Base-by-base conservation (phyloP, 202 grass and related monocot species). In the Miscanthus sacchariflorus region DNA sequence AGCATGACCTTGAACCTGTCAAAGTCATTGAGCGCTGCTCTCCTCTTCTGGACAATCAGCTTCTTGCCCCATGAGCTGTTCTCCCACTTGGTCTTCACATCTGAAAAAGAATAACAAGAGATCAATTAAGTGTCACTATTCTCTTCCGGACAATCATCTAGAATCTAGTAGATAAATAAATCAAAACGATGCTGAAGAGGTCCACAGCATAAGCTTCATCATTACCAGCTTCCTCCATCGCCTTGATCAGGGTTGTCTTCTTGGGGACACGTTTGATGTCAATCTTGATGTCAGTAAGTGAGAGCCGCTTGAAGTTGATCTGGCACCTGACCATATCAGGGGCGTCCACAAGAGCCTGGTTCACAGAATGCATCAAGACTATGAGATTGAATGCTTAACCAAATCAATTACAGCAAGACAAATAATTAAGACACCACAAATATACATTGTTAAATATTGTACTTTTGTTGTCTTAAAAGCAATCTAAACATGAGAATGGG, bases 21-120 rank as follows among this genome's bases (percentile, higher is more conserved):
- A 36, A 96, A 92, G 63, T 96, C 94, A 54, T 94, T 96, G 48
- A 96, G 93, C 0, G 94, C 54, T 28, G 94, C 92, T 71, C 94
- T 96, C 86, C 89, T 99, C 86, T 95, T 91, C 97, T 99, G 97
- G 42, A 96, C 94, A 45, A 96, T 92, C 46, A 96, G 80, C 52
- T 96, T 96, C 86, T 88, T 96, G 76, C 94, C 94, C 94, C 94
- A 96, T 10, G 94, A 96, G 77, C 94, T 96, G n/a, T 91, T 94
- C 59, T 96, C 94, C 94, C 94, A 96, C 74, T 90, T 96, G 86
- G 25, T 85, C 66, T 96, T 96, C 11, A 94, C 94, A 84, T 94
- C 94, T 96, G 61, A 12, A 65, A 25, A 65, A 5, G 23, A 65
- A 65, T 27, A 65, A 25, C 61, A 65, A 25, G 23, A 65, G 61